These are phyloP conservation scores for Aureobasidium sp. DNA, from an alignment of 2,329 filamentous ascomycete genomes.

Conservation along the genomic window DNA sequence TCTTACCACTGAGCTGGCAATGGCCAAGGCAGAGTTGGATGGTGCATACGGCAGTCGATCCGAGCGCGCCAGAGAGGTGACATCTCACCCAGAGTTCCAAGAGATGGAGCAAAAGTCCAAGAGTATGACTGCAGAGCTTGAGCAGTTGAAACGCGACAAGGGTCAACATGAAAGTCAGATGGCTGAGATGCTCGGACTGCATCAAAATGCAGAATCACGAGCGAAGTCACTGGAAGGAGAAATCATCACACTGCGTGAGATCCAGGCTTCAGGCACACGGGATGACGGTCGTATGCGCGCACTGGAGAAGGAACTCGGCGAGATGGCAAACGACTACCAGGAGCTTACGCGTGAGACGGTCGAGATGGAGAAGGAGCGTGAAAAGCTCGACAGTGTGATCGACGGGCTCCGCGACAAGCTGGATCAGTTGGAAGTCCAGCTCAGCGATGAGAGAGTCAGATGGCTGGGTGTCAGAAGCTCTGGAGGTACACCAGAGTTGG, in stretches of 20 bases:
- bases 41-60: conserved; percentile 79
- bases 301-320: conserved; percentile 56
- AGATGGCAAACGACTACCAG: conserved; percentile 62
- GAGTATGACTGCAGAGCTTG: conserved; percentile 32
- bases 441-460: conserved; percentile 59
- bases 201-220: conserved; percentile 25
- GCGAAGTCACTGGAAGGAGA: conserved; percentile 20
- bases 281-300: conserved; percentile 26
- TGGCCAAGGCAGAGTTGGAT: conserved; percentile 83
- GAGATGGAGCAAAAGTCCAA: conserved; percentile 18
- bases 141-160: conserved; percentile 31
- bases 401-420: conserved; percentile 56
- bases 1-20: conserved; percentile 72
- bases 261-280: background rate
- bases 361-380: conserved; percentile 62
- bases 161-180: conserved; percentile 31
- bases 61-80: conserved; percentile 57
- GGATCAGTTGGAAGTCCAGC: conserved; percentile 53
- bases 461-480: conserved; percentile 55
- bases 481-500: conserved; percentile 29
- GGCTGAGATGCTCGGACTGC: conserved; percentile 26
- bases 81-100: conserved; percentile 47
- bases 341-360: conserved; percentile 60
- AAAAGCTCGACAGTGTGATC: conserved; percentile 53
- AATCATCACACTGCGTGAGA: conserved; percentile 11